Evolutionary conservation across 139 green algal species (phyloP), one percentile per base, ranked within the genome.

Genomic region (Micractinium sp.): DNA sequence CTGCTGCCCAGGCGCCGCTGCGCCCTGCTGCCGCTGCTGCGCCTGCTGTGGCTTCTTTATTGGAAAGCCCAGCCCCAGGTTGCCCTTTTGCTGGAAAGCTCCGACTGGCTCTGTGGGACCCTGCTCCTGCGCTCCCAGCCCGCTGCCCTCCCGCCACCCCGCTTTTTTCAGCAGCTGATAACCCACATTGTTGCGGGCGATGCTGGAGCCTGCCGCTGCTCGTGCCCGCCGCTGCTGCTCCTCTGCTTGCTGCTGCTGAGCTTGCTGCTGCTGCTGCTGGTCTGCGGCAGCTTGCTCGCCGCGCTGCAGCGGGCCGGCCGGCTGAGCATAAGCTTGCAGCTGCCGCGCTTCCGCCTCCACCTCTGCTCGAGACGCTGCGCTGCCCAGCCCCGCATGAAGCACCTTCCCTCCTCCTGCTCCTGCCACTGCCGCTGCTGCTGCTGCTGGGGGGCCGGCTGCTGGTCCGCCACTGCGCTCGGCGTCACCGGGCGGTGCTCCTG

Each of bases 101-200:
- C 47, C 38, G 1, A 94, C 4, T 12, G 91, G 91, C n/a, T 92
- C 71, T 15, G 79, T 61, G 33, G 66, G 71, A 2, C 93, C 93
- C 88, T 95, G 92, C 87, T 94, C 79, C 23, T 92, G 80, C 15
- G 80, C 87, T 4, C 93, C 93, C 31, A 96, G 61, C 1, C 93
- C 93, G 25, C 69, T 83, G n/a, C 92, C 91, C 31, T 94, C 93
- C 47, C 15, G 56, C 93, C 93, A 96, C 12, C 93, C 93, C 33
- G 93, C 93, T 39, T 94, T 95, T 27, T 82, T 67, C 41, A 96
- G 89, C 63, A 96, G 89, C 80, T 89, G 82, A 71, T 82, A 92
- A 13, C 90, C 90, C 1, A 91, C 41, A 23, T 92, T 90, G 71
- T 29, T 78, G 27, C 56, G 80, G 39, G 85, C 14, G 27, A 92